Evolutionary conservation across 768 basidiomycete genomes (phyloP), one percentile per base, ranked within the genome.

Genomic region (Dioszegia aurantiaca): DNA sequence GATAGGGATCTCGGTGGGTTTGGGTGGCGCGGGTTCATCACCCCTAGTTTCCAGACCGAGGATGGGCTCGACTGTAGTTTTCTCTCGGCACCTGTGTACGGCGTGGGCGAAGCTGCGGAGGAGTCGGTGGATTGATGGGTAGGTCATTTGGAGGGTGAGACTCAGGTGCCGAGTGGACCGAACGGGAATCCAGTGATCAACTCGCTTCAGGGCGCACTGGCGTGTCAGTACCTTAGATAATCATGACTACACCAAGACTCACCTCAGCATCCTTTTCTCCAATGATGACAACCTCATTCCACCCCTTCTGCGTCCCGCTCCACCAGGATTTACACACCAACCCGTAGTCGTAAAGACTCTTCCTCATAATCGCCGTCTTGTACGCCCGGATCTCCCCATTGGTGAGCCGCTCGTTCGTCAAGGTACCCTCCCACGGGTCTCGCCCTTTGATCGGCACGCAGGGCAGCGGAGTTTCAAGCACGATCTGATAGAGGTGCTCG

Each of bases 321-420:
- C 59, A 49, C 60, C 60, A 61, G 17, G 40, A 40, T 42, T 52
- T 56, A 37, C 60, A 61, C 14, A 61, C 55, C 48, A n/a, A 33
- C 5, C 55, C 41, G 19, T 57, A 27, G n/a, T 58, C 55, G 39
- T 44, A 56, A 10, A 61, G 30, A 27, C 26, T 33, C 31, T 57
- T 56, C 55, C 51, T 42, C 31, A 52, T 49, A 28, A 56, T 26
- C 9, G 51, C 48, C 21, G 45, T 51, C 43, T 61, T 61, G 40
- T 57, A 61, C 24, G 55, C 44, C 37, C n/a, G 11, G n/a, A 53
- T 46, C 48, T 61, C 60, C 12, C 42, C 60, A n/a, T 57, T 51
- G n/a, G 55, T 61, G 11, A 61, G 42, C 30, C 60, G 40, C 16
- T 37, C 21, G 41, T 61, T 61, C 23, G 37, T 48, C 0, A 56